phyloP scores from a whole-genome alignment of 805 yeast species.

The Candida xiaguanensis region DNA sequence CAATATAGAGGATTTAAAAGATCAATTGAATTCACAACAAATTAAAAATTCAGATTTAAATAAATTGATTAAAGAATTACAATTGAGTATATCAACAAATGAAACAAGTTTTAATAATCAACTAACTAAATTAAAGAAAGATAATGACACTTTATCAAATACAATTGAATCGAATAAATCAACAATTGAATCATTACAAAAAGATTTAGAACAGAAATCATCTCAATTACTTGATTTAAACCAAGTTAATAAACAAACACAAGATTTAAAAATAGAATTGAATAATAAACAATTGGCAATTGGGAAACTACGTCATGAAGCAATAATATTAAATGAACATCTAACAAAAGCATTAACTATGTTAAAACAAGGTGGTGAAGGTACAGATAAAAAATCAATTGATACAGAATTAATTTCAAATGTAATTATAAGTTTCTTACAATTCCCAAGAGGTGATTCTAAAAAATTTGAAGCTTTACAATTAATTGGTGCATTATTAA shows the following conservation, averaged over 20 bases:
- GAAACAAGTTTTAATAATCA: constrained; percentile 16
- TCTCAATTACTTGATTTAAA: constrained; percentile 21
- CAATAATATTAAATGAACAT: constrained; percentile 90
- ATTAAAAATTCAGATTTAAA: constrained; percentile 14
- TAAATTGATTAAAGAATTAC: constrained; percentile 9
- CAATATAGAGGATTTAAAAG: constrained; percentile 43
- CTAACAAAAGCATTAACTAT: constrained; percentile 86
- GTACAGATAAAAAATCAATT: constrained; percentile 55
- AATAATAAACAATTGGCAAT: constrained; percentile 64
- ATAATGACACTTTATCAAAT: constrained; percentile 25
- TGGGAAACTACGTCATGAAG: constrained; percentile 92
- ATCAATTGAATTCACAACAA: constrained; percentile 33
- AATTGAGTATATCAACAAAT: constrained; percentile 1
- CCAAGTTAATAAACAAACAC: constrained; percentile 25
- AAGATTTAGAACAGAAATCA: constrained; percentile 10
- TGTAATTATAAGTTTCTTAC: constrained; percentile 76
- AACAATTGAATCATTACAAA: constrained; percentile 8
- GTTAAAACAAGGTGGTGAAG: constrained; percentile 62
- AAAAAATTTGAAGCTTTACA: constrained; percentile 91
- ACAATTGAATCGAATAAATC: constrained; percentile 18
- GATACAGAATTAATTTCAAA: constrained; percentile 89
- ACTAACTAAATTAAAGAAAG: constrained; percentile 10
- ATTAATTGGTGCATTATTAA: constrained; percentile 74
- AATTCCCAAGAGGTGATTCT: constrained; percentile 87
- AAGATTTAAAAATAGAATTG: constrained; percentile 56